Percentiles rank a stretch among this genome's conserved stretches.
Conservation (phyloP, 352 stramenopile species). For the Phytophthora cryptogea region DNA sequence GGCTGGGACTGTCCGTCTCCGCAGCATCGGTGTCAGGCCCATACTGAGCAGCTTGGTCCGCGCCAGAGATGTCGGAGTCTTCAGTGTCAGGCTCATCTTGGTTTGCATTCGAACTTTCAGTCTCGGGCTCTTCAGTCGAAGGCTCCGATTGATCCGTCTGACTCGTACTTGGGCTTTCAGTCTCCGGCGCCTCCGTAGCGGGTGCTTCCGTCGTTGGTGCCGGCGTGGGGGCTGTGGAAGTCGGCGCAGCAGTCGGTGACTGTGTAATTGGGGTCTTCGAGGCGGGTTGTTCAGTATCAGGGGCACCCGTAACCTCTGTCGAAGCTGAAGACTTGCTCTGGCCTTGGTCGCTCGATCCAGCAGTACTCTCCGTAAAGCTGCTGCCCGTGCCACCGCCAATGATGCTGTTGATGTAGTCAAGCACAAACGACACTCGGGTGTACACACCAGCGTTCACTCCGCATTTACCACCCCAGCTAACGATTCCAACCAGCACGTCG, state of each 20-base stretch:
- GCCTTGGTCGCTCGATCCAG: slow-evolving; percentile 10
- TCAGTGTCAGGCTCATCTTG: no score
- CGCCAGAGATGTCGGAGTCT: no score
- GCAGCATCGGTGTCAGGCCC: slow-evolving; percentile 3
- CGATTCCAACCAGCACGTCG: slow-evolving; percentile 59
- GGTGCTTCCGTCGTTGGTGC: slow-evolving; percentile 10
- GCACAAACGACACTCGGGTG: slow-evolving; percentile 50
- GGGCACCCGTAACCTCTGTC: slow-evolving; percentile 12
- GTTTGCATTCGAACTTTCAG: no score
- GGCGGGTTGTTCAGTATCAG: slow-evolving; percentile 7
- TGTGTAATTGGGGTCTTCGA: slow-evolving; percentile 8
- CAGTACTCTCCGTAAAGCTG: slow-evolving; percentile 19
- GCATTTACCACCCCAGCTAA: slow-evolving; percentile 69
- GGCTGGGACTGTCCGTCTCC: slow-evolving; percentile 8
- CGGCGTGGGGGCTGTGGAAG: slow-evolving; percentile 8
- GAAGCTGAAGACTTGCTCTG: slow-evolving; percentile 11
- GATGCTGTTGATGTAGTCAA: slow-evolving; percentile 63
- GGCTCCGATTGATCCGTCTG: background rate
- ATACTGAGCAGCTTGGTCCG: background rate
- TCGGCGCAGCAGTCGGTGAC: slow-evolving; percentile 1
- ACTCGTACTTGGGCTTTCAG: slow-evolving; percentile 9
- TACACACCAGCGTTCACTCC: slow-evolving; percentile 62
- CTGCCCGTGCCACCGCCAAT: slow-evolving; percentile 32
- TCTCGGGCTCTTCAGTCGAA: no score
- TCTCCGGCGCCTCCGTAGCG: background rate